Percentiles rank a stretch among this genome's conserved stretches.
phyloP scores from a whole-genome alignment of 768 basidiomycete species.

The Lactarius vividus region DNA sequence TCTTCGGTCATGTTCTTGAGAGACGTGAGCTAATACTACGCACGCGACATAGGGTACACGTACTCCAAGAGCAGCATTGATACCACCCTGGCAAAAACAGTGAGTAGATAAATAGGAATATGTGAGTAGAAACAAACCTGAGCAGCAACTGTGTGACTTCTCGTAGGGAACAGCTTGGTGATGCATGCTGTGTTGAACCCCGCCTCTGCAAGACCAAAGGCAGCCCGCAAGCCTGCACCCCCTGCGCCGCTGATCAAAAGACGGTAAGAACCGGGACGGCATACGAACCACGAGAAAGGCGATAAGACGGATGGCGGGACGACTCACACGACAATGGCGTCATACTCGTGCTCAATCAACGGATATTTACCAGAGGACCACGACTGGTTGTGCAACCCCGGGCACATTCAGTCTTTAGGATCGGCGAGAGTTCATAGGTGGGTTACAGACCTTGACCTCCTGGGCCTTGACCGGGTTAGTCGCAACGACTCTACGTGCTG shows the following conservation, averaged over 20 bases:
- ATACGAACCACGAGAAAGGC: neutral
- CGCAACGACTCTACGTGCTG: constrained; percentile 58
- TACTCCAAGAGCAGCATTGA: constrained; percentile 95
- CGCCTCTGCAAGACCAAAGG: constrained; percentile 97
- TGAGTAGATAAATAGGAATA: neutral
- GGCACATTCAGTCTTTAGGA: constrained; percentile 15
- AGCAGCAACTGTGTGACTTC: constrained; percentile 98
- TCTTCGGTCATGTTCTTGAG: constrained; percentile 97
- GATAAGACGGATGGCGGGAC: neutral
- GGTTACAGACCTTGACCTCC: constrained; percentile 64
- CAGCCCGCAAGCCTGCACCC: constrained; percentile 96
- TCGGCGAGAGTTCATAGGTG: constrained; percentile 21
- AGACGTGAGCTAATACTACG: constrained; percentile 5
- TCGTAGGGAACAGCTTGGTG: constrained; percentile 97
- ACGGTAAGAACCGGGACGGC: neutral
- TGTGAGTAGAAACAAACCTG: constrained; percentile 55
- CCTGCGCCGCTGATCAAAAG: constrained; percentile 77
- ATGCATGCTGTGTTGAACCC: constrained; percentile 99
- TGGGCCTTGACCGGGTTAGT: constrained; percentile 77
- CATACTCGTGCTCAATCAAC: constrained; percentile 97
- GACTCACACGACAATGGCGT: constrained; percentile 95
- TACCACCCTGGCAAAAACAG: constrained; percentile 67
- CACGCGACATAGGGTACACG: constrained; percentile 33
- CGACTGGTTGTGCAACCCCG: constrained; percentile 41
- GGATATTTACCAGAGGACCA: constrained; percentile 90